Base-by-base conservation (phyloP, 2,329 filamentous ascomycete genomes). In the Westerdykella ornata region DNA sequence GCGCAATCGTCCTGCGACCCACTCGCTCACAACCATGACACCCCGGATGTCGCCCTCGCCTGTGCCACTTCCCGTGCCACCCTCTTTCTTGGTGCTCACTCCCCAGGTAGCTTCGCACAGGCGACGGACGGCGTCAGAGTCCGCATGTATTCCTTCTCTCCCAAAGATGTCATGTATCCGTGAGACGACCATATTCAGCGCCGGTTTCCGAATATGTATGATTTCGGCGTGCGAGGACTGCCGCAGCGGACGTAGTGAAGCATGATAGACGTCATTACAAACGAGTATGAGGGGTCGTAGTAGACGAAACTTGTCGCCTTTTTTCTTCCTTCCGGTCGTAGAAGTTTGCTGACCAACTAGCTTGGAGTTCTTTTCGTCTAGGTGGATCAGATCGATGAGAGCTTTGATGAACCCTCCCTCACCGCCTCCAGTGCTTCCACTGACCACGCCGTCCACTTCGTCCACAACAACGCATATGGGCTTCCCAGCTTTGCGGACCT, bases 361-460 rank as follows among this genome's bases (percentile, higher is more conserved):
- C 29, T 58, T 66, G 1, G 72, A 75, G 54, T 96, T 96, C 68
- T 83, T 88, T 66, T 95, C 86, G 56, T 97, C 92, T 9, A 87
- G 72, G 35, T 84, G 72, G 35, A 97, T 82, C 3, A 98, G 75
- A 54, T 98, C 92, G 47, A 98, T 90, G 45, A 98, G 70, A 1
- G 92, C 92, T 62, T 88, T 95, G 66, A 98, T 82, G 52, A 98
- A 98, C 0, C 92, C 92, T 38, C 90, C 90, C 61, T 98, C 92
- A 29, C 88, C 70, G 26, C 61, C 85, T 22, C 74, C 72, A 4
- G 84, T 82, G 37, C 84, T 82, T 9, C 90, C 88, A 16, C 84
- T 76, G 2, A 94, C 88, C 0, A 94, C 92, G 31, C 92, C 92
- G 60, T 98, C 92, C 1, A 97, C 92, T 67, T 98, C 92, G 57